Evolutionary conservation across 1,284 basidiomycete species (phyloP), one percentile per base, ranked within the genome.

Genomic region (Ganoderma lingzhi): DNA sequence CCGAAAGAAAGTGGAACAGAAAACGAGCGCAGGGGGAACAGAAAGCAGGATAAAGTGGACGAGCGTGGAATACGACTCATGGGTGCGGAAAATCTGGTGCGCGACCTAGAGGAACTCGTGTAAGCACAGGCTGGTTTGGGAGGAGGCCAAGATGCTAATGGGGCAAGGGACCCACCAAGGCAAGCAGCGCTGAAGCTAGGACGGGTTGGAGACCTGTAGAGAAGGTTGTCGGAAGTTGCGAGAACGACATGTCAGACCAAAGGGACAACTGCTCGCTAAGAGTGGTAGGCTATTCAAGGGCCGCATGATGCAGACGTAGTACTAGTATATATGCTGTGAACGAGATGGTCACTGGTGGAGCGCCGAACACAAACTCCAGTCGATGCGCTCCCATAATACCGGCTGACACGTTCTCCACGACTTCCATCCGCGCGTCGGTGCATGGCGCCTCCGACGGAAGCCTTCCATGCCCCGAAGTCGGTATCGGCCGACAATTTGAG

Each of bases 21-120:
- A 44, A 12, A 19, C 42, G 42, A 72, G 8, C 1, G 65, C 17
- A 1, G 74, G 72, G 14, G 70, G 62, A 5, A 70, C 23, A 3
- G 60, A 55, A 28, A 76, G 62, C 3, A 77, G 66, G 0, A 53
- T 6, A 3, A 64, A 23, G 15, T 73, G 71, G 12, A 62, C 28
- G 19, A 61, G 15, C 15, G 66, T 60, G 0, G 60, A 58, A 35
- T 61, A 66, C 35, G 63, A 55, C 15, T 64, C 63, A 45, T 63
- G 9, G 9, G 48, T 28, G 23, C 48, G 48, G 10, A 51, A 51
- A 12, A 51, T 51, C 10, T 28, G 48, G 12, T 51, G 48, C 4
- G 48, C 23, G 12, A 28, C 12, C 48, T 51, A 28, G 10, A 12
- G 9, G 48, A 51, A 51, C 19, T n/a, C 8, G 3, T 2, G 10